Evolutionary conservation across 805 yeast genomes (phyloP), one percentile per base, ranked within the genome.

Genomic region (Phaffomyces thermotolerans): DNA sequence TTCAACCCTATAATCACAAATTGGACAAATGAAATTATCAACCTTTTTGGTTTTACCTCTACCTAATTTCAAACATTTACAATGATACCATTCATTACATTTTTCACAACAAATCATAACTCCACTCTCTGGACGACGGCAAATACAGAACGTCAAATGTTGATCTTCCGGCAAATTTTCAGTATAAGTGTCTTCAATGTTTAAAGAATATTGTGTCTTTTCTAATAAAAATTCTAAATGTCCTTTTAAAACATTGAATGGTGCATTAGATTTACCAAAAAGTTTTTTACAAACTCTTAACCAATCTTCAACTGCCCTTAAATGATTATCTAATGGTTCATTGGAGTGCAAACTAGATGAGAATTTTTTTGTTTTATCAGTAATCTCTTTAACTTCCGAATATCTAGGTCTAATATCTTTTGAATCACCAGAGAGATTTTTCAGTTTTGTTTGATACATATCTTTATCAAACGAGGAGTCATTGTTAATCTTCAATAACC

Each of bases 81-180:
- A 71, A 56, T 83, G 90, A 54, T 76, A 83, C 89, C 89, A 81
- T 52, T 81, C 87, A 42, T 72, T 67, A 58, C 91, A 84, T 15
- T 59, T 62, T 49, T 81, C 89, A 62, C 90, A 83, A 46, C 76
- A 83, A 37, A 81, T 75, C 85, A 81, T 81, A 0, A 75, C 71
- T 59, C 84, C 73, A 51, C 71, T 60, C 51, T 81, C 90, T 22
- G 61, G 60, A 39, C 72, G 74, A 37, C 88, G 69, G 58, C 91
- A 83, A 44, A 79, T 63, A 55, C 90, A 83, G 54, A 76, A 81
- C 20, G 59, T 53, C 8, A 42, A 37, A 15, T 54, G 59, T 12
- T 53, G 52, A 6, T 47, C 47, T 3, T 52, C 52, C 1, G 40
- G 25, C 9, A 41, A 18, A 33, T 33, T 18, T 9, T 33, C 6